phyloP scores from a whole-genome alignment of 169 alveolate genomes.

The Plasmodium inui region DNA sequence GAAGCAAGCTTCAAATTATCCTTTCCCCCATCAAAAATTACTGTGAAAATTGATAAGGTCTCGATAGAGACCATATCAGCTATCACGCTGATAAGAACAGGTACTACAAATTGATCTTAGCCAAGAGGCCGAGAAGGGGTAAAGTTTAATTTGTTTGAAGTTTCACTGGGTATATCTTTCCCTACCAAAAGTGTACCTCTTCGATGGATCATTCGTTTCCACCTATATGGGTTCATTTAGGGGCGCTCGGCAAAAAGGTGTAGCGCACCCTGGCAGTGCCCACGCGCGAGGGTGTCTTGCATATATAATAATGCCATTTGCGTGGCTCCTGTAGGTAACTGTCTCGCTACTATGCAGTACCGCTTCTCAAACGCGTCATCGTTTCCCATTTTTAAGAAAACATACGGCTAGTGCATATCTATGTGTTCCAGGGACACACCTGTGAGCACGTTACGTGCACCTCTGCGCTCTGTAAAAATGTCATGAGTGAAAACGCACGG shows the following conservation, averaged over 20 bases:
- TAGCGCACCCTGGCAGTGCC: neutral
- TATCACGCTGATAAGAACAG: constrained; percentile 92
- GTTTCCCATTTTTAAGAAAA: neutral
- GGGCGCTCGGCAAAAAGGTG: neutral
- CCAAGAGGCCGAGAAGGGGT: constrained; percentile 91
- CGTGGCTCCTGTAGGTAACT: neutral
- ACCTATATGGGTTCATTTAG: neutral
- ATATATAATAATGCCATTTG: neutral
- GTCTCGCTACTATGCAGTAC: neutral
- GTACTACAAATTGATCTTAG: constrained; percentile 91
- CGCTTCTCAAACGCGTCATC: neutral
- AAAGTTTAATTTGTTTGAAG: neutral
- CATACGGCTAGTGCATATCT: neutral
- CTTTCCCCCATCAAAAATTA: constrained; percentile 87
- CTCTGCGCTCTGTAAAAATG: neutral
- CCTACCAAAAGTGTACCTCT: constrained; percentile 72
- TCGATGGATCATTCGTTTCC: neutral
- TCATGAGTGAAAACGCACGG: neutral
- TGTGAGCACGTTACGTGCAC: neutral
- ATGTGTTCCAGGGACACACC: neutral
- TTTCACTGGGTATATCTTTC: constrained; percentile 48
- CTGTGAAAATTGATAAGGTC: constrained; percentile 87
- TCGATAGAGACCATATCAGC: constrained; percentile 90
- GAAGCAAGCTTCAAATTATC: constrained; percentile 87
- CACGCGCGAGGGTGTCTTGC: neutral